These are phyloP conservation scores for Geotrichum siamense DNA, from an alignment of 1,139 yeast species.

Conservation along the genomic window DNA sequence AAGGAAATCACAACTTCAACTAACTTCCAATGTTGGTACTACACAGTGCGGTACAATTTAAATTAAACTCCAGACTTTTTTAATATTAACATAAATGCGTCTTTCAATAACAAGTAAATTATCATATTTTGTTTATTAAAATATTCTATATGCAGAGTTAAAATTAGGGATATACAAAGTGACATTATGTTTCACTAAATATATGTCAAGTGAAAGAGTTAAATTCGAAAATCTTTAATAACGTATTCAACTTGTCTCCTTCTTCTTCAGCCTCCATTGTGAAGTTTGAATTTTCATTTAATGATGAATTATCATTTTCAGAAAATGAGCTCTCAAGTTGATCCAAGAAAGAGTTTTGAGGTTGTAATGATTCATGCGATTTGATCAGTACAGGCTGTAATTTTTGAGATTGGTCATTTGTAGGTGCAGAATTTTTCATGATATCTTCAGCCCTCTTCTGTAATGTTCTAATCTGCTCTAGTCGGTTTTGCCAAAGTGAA, in stretches of 20 bases:
- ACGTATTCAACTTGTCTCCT: conserved; percentile 5
- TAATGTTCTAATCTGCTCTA: conserved; percentile 43
- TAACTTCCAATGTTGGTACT: too few relatives aligned
- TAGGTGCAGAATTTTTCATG: not conserved
- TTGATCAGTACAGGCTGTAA: not conserved
- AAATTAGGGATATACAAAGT: too few relatives aligned
- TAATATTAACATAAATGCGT: too few relatives aligned
- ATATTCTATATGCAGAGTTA: too few relatives aligned
- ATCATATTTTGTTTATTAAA: too few relatives aligned
- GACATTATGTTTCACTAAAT: too few relatives aligned
- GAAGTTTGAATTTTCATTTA: not conserved
- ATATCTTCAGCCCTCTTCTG: not conserved
- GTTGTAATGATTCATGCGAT: not conserved
- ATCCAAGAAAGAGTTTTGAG: conserved; percentile 2
- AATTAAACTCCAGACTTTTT: too few relatives aligned
- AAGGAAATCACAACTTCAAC: too few relatives aligned
- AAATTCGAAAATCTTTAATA: conserved; percentile 13
- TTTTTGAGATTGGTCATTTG: not conserved
- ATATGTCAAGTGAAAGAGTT: conserved; percentile 11
- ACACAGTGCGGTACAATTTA: too few relatives aligned
- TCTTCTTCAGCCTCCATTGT: conserved; percentile 7
- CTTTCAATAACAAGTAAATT: too few relatives aligned
- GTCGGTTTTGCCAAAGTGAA: conserved; percentile 62
- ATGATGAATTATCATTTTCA: not conserved
- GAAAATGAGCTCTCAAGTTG: conserved; percentile 3